Conservation (phyloP, 2,329 filamentous ascomycete genomes). For the Zymoseptoria crescenta region DNA sequence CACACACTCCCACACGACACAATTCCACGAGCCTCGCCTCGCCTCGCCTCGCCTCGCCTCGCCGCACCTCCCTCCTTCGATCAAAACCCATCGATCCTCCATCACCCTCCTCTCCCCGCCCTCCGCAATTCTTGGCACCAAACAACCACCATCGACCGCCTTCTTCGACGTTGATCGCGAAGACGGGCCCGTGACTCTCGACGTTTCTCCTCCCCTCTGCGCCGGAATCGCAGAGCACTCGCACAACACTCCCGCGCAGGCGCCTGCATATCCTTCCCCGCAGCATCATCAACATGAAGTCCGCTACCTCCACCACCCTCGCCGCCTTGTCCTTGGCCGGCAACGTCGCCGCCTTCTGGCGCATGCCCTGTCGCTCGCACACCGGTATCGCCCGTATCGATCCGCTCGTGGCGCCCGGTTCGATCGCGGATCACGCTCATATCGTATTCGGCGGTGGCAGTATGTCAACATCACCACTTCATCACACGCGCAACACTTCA, state of each 20-base stretch:
- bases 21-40: neutral
- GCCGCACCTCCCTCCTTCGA: neutral
- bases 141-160: neutral
- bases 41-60: neutral
- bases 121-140: neutral
- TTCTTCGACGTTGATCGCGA: neutral
- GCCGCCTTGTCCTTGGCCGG: constrained; percentile 23
- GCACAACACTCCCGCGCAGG: constrained; percentile 6
- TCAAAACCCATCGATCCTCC: neutral
- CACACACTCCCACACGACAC: neutral
- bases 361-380: constrained; percentile 71
- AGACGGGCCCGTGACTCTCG: neutral
- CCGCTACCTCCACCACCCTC: constrained; percentile 13
- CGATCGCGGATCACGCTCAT: constrained; percentile 60
- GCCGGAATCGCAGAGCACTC: constrained; percentile 8
- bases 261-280: constrained; percentile 6
- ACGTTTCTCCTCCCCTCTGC: constrained; percentile 2
- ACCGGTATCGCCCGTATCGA: constrained; percentile 67
- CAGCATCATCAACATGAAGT: constrained; percentile 18
- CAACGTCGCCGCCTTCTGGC: constrained; percentile 63
- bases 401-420: constrained; percentile 60
- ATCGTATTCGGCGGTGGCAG: constrained; percentile 67
- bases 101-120: too few relatives aligned
- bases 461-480: constrained; percentile 41
- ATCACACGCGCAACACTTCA: neutral